Percentiles rank a stretch among this genome's conserved stretches.
phyloP scores from a whole-genome alignment of 805 yeast species.

The Teunomyces pallodes region DNA sequence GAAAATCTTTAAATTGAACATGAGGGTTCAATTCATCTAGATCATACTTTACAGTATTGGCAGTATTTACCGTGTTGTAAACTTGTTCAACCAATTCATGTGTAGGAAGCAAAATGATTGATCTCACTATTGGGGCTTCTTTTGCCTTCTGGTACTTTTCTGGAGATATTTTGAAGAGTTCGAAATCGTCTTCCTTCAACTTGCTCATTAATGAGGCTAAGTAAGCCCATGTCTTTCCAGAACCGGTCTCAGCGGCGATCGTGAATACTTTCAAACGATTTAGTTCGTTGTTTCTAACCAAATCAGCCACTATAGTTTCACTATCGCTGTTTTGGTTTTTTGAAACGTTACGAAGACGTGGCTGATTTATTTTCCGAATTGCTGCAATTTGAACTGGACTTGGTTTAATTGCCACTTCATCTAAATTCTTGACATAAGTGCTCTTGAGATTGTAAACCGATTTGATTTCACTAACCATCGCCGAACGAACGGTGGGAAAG shows the following conservation, averaged over 20 bases:
- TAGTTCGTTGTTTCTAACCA: conserved; percentile 27
- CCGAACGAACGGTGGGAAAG: conserved; percentile 62
- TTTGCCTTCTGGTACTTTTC: conserved; percentile 21
- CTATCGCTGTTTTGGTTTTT: conserved; percentile 21
- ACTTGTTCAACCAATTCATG: conserved; percentile 87
- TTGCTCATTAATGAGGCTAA: conserved; percentile 71
- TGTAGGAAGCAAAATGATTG: conserved; percentile 84
- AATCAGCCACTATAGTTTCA: conserved; percentile 21
- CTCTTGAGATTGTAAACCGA: conserved; percentile 30
- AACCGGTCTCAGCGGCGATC: conserved; percentile 94
- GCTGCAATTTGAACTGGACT: conserved; percentile 84
- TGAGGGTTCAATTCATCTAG: conserved; percentile 17
- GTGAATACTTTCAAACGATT: conserved; percentile 58
- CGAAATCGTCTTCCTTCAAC: conserved; percentile 55
- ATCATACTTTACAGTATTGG: conserved; percentile 24
- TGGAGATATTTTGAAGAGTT: conserved; percentile 17
- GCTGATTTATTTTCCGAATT: conserved; percentile 51
- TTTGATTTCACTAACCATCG: conserved; percentile 54
- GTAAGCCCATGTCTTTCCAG: conserved; percentile 95
- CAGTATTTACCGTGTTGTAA: conserved; percentile 39
- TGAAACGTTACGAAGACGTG: conserved; percentile 28
- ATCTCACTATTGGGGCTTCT: conserved; percentile 45
- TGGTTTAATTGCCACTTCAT: conserved; percentile 45
- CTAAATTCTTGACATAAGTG: conserved; percentile 30
- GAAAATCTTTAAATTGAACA: conserved; percentile 18